phyloP scores from a whole-genome alignment of 176 grass and related monocot genomes.

The Tillandsia fasciculata region DNA sequence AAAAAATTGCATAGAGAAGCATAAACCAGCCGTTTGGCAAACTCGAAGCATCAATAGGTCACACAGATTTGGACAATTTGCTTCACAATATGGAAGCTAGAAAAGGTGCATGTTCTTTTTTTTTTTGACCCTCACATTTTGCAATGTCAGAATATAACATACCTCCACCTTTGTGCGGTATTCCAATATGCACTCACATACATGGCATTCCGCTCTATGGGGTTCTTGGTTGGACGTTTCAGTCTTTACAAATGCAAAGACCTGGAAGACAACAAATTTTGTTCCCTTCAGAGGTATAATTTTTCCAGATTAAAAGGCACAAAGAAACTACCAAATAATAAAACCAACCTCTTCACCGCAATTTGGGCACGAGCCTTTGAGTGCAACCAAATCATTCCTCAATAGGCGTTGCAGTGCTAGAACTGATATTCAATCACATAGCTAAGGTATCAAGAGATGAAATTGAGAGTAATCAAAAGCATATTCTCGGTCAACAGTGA shows the following conservation, averaged over 20 bases:
- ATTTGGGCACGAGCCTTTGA: slow-evolving; percentile 86
- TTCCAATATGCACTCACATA: slow-evolving; percentile 74
- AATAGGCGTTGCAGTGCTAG: slow-evolving; percentile 57
- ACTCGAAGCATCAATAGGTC: too few species aligned
- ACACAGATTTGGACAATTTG: too few species aligned
- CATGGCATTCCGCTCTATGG: slow-evolving; percentile 86
- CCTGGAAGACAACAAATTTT: slow-evolving; percentile 31
- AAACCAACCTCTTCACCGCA: slow-evolving; percentile 81
- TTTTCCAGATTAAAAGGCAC: background rate
- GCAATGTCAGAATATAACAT: slow-evolving; percentile 12
- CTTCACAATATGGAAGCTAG: background rate
- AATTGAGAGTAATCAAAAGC: too few species aligned
- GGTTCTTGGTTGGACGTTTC: slow-evolving; percentile 44
- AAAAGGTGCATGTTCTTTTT: background rate
- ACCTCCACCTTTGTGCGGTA: slow-evolving; percentile 86
- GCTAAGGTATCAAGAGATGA: background rate
- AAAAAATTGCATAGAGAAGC: background rate
- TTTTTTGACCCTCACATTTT: background rate
- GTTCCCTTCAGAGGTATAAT: slow-evolving; percentile 5
- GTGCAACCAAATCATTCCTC: slow-evolving; percentile 76
- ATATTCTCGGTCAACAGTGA: too few species aligned
- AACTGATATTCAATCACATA: slow-evolving; percentile 27
- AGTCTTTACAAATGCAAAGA: slow-evolving; percentile 85
- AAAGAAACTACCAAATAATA: slow-evolving; percentile 10
- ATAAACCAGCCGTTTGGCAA: too few species aligned